Base-by-base conservation (phyloP, 371 early-diverging fungal genomes). In the Rhizopus arrhizus region DNA sequence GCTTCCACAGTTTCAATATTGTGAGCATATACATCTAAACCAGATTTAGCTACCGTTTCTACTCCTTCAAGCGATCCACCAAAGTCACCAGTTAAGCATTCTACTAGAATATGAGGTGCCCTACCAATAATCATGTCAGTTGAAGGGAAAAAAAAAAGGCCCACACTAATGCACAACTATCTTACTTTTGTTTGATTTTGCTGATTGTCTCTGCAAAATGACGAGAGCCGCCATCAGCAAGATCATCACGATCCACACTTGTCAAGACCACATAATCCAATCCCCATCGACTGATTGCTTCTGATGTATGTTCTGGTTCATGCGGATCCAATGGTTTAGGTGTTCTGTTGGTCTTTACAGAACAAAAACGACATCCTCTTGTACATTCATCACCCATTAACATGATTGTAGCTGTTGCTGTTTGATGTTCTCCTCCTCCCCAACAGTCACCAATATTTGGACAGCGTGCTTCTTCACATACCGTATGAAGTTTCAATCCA, bases 311-410 rank as follows among this genome's bases (percentile, higher is more conserved):
- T 71, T 93, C 93, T 33, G 99, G 99, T 72, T 98, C 99, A 64
- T 85, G 81, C 28, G 91, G 87, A 79, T 98, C 98, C 61, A 97
- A 81, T 2, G 98, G 87, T 43, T 84, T 84, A 7, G 99, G 99
- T 3, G 74, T 77, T 61, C 89, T 87, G 77, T 87, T 95, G 29
- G 99, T 98, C 81, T 98, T 97, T 43, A 98, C 99, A 8, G 96
- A 93, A 70, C 99, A 98, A 85, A 98, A 98, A 36, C 98, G 85
- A 78, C 99, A 98, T 0, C 97, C 99, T 51, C 99, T 86, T 4
- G 99, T 98, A 77, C 99, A 98, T 74, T 95, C 95, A 68, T 96
- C 97, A 58, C 99, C 99, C 98, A 98, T 97, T 67, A 98, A 78
- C 97, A 97, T 98, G 62, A 98, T 97, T 10, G 99, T 98, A 0